These are phyloP conservation scores for Dactylonectria macrodidyma DNA, from an alignment of 2,329 filamentous ascomycete species.

Conservation along the genomic window DNA sequence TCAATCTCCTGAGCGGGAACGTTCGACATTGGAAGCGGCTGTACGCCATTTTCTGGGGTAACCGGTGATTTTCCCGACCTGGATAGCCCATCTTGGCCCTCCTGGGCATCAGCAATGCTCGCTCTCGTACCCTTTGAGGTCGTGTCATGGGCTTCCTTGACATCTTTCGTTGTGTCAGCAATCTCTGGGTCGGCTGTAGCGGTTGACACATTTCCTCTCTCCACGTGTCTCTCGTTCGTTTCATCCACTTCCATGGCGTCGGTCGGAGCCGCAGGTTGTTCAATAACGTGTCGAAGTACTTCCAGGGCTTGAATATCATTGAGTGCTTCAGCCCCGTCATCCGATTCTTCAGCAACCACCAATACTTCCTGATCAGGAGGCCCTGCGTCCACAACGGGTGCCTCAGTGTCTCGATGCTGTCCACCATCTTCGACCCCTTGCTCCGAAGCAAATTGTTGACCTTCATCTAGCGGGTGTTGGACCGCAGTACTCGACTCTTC, in stretches of 20 bases:
- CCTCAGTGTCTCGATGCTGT: conserved; percentile 7
- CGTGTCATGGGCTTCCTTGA: conserved; percentile 27
- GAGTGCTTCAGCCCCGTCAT: conserved; percentile 16
- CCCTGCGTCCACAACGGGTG: conserved; percentile 10
- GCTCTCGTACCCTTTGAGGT: conserved; percentile 18
- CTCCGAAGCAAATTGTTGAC: conserved; percentile 2
- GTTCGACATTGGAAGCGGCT: conserved; percentile 18
- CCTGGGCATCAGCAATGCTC: conserved; percentile 17
- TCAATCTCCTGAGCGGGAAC: conserved; percentile 20
- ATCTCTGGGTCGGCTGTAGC: conserved; percentile 21
- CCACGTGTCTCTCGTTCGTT: conserved; percentile 3
- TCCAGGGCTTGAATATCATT: conserved; percentile 3
- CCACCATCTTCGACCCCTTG: conserved; percentile 7
- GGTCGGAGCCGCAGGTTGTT: conserved; percentile 9
- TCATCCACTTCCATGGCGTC: conserved; percentile 46
- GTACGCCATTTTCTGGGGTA: conserved; percentile 28
- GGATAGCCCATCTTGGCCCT: conserved; percentile 21
- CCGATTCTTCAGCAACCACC: conserved; percentile 11
- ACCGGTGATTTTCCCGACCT: conserved; percentile 20
- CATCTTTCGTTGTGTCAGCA: conserved; percentile 29
- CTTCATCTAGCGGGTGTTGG: conserved; percentile 9
- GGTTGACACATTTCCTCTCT: conserved; percentile 13
- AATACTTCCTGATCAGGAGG: conserved; percentile 30
- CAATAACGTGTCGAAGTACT: conserved; percentile 9
- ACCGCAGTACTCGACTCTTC: conserved; percentile 17